phyloP scores from a whole-genome alignment of 371 early-diverging fungal species.

The Funneliformis caledonium region DNA sequence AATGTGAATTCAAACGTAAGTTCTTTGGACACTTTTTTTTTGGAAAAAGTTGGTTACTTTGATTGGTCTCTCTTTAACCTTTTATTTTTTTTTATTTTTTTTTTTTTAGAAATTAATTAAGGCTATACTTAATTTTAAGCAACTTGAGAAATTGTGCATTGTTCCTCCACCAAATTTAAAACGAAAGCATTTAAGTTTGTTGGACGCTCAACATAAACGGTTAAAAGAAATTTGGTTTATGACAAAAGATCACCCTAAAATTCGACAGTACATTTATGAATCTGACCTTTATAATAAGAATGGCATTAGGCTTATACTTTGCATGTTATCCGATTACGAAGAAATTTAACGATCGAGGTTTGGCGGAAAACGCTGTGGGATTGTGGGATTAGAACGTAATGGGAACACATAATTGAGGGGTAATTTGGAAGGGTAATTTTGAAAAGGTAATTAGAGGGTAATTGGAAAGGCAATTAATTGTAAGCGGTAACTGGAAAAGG shows the following conservation, averaged over 20 bases:
- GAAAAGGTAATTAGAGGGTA: no score
- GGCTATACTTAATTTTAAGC: background rate
- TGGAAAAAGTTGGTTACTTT: background rate
- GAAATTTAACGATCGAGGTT: background rate
- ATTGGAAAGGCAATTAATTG: no score
- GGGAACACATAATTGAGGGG: no score
- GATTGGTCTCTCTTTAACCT: background rate
- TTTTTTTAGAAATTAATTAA: background rate
- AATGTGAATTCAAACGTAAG: slow-evolving; percentile 3
- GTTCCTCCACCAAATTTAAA: background rate
- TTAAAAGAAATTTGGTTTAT: slow-evolving; percentile 15
- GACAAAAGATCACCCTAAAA: background rate
- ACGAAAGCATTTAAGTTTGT: background rate
- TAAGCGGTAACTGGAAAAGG: no score
- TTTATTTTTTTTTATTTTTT: background rate
- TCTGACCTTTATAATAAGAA: background rate
- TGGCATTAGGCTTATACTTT: background rate
- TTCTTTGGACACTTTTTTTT: no score
- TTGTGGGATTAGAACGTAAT: no score
- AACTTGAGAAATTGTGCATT: background rate
- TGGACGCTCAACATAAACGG: background rate
- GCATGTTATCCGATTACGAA: background rate
- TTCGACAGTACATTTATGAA: background rate
- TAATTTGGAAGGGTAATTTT: no score
- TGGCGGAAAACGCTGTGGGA: no score